phyloP scores from a whole-genome alignment of 352 stramenopile species.

The Phytophthora pini region DNA sequence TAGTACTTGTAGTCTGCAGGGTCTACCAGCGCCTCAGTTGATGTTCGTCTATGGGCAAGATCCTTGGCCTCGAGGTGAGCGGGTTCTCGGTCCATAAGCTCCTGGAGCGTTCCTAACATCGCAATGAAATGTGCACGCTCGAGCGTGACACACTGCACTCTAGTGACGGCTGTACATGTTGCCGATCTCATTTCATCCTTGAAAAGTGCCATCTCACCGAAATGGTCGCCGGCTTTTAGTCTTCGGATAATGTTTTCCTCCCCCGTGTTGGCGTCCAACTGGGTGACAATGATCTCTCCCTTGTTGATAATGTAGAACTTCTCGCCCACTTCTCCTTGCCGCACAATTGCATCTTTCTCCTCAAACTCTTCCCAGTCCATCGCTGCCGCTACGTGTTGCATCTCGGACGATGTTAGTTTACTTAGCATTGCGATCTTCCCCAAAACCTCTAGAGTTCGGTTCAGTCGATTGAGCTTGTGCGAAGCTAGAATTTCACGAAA shows the following conservation, averaged over 20 bases:
- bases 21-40: slow-evolving; percentile 41
- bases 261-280: slow-evolving; percentile 47
- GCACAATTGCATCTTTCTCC: slow-evolving; percentile 59
- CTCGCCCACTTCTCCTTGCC: slow-evolving; percentile 76
- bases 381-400: slow-evolving; percentile 72
- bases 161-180: slow-evolving; percentile 86
- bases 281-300: slow-evolving; percentile 75
- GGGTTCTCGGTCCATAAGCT: slow-evolving; percentile 79
- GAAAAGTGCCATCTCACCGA: slow-evolving; percentile 95
- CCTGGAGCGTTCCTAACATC: slow-evolving; percentile 80
- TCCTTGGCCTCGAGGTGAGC: slow-evolving; percentile 23
- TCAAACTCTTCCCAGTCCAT: slow-evolving; percentile 88
- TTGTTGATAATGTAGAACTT: slow-evolving; percentile 85
- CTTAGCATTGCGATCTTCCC: slow-evolving; percentile 68
- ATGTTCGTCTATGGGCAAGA: slow-evolving; percentile 36
- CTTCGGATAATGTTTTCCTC: slow-evolving; percentile 63
- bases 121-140: slow-evolving; percentile 78
- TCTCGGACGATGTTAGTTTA: slow-evolving; percentile 67
- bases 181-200: slow-evolving; percentile 92
- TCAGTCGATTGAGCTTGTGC: slow-evolving; percentile 69
- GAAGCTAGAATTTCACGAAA: slow-evolving; percentile 81
- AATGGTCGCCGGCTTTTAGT: slow-evolving; percentile 87
- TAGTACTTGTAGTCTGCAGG: slow-evolving; percentile 75
- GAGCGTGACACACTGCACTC: slow-evolving; percentile 71
- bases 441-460: slow-evolving; percentile 67